phyloP scores from a whole-genome alignment of 257 asterid species.

The Nicotiana attenuata region DNA sequence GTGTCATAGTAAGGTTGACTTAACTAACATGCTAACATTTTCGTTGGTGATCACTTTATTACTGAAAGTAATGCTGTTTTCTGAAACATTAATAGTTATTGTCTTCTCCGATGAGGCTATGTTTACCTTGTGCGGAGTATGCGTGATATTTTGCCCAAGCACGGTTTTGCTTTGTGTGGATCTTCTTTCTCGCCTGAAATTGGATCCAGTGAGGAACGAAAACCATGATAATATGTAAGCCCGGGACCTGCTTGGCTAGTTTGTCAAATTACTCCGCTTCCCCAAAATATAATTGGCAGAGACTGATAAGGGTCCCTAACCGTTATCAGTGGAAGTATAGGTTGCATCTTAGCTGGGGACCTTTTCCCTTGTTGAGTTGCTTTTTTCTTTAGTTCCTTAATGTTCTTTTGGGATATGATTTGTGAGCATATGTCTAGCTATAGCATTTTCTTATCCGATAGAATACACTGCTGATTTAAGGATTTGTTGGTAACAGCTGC shows the following conservation, averaged over 20 bases:
- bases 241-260: background rate
- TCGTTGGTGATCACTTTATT: background rate
- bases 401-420: background rate
- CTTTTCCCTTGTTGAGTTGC: background rate
- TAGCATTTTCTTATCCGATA: background rate
- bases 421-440: background rate
- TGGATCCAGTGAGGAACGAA: background rate
- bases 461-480: background rate
- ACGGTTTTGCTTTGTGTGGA: background rate
- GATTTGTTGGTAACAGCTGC: constrained; percentile 56
- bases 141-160: background rate
- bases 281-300: background rate
- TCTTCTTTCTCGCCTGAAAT: background rate
- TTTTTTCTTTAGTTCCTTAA: background rate
- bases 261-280: background rate
- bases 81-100: background rate
- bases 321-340: background rate
- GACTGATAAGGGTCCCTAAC: background rate
- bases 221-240: background rate
- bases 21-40: background rate
- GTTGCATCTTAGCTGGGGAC: background rate
- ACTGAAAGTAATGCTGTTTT: background rate
- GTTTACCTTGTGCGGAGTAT: background rate
- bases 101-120: background rate
- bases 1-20: background rate